Conservation (phyloP, 768 basidiomycete species). For the Tricholoma sp. region DNA sequence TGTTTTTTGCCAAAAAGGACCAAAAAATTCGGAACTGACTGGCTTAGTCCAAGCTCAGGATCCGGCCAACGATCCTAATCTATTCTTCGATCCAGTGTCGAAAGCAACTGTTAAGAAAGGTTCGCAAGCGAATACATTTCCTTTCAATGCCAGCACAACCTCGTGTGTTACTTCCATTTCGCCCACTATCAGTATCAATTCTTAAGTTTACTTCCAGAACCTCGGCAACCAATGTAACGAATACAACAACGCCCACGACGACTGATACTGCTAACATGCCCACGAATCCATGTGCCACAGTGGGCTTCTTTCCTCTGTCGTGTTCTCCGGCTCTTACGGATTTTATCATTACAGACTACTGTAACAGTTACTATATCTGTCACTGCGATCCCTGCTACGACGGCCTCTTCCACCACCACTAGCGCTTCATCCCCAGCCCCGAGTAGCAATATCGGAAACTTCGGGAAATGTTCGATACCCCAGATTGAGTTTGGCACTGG, state of each 20-base stretch:
- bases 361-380: conserved; percentile 32
- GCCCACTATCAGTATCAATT: not conserved
- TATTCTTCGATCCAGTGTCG: conserved; percentile 46
- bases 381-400: conserved; percentile 18
- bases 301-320: not conserved
- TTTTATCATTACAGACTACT: conserved; percentile 15
- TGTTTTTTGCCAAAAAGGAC: conserved; percentile 52
- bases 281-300: conserved; percentile 5
- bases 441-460: conserved; percentile 30
- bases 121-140: conserved; percentile 40
- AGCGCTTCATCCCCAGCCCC: conserved; percentile 13
- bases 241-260: conserved; percentile 6
- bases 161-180: conserved; percentile 7
- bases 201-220: conserved; percentile 2
- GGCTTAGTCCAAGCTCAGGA: conserved; percentile 52
- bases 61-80: conserved; percentile 42
- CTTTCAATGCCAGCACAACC: conserved; percentile 33
- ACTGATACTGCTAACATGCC: conserved; percentile 13
- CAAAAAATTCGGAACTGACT: conserved; percentile 42
- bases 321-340: not conserved
- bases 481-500: conserved; percentile 54
- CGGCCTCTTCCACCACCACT: conserved; percentile 17
- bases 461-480: conserved; percentile 52
- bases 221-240: not conserved
- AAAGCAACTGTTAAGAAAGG: conserved; percentile 39